phyloP scores from a whole-genome alignment of 768 basidiomycete species.

The Xerocomus potaroensis region DNA sequence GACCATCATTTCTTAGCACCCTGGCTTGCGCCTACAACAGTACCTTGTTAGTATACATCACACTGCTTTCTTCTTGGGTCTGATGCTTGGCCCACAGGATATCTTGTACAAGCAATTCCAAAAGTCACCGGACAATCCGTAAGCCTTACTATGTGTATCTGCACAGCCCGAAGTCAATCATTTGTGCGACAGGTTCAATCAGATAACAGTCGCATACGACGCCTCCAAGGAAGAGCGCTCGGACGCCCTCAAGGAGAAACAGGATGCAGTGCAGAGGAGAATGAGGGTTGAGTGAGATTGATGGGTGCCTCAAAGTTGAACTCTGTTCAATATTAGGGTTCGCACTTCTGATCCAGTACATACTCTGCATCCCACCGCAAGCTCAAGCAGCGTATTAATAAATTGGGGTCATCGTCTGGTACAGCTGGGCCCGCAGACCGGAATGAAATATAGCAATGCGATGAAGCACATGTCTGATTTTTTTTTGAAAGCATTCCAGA shows the following conservation, averaged over 20 bases:
- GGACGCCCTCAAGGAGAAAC: slow-evolving; percentile 65
- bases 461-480: neutral
- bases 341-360: slow-evolving; percentile 4
- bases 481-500: slow-evolving; percentile 14
- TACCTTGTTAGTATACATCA: slow-evolving; percentile 55
- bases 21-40: slow-evolving; percentile 86
- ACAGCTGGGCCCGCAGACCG: neutral
- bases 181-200: slow-evolving; percentile 67
- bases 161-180: slow-evolving; percentile 7
- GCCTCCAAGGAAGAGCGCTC: slow-evolving; percentile 85
- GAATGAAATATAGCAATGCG: slow-evolving; percentile 12
- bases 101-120: slow-evolving; percentile 92
- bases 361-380: no score
- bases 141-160: slow-evolving; percentile 24
- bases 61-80: neutral
- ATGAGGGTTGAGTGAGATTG: slow-evolving; percentile 39
- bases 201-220: slow-evolving; percentile 72
- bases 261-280: slow-evolving; percentile 60
- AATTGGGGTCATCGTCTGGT: neutral
- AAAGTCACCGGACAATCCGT: slow-evolving; percentile 96
- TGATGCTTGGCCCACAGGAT: slow-evolving; percentile 46
- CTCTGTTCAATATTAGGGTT: neutral
- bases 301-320: neutral
- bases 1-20: slow-evolving; percentile 50
- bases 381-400: no score